These are phyloP conservation scores for Podila clonocystis DNA, from an alignment of 192 early-diverging fungal genomes.

Conservation along the genomic window DNA sequence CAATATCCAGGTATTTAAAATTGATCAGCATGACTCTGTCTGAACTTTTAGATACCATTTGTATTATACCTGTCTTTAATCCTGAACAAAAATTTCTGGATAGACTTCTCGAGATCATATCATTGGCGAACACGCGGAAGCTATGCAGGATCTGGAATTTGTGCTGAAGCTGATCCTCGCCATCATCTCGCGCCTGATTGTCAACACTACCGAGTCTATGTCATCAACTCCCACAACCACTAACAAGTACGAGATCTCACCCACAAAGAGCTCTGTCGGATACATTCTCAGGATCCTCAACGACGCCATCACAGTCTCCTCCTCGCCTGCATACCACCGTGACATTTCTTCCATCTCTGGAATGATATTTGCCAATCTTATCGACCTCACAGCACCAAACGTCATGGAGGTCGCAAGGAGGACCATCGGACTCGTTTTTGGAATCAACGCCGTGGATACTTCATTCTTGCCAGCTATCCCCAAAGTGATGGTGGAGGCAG, in stretches of 20 bases:
- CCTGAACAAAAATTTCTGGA: background rate
- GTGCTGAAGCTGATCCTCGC: conserved; percentile 49
- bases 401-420: conserved; percentile 24
- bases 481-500: conserved; percentile 27
- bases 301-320: conserved; percentile 45
- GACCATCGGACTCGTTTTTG: conserved; percentile 29
- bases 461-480: conserved; percentile 31
- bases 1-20: conserved; percentile 23
- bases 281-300: conserved; percentile 41
- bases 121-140: conserved; percentile 27
- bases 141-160: conserved; percentile 47
- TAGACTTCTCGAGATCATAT: conserved; percentile 29
- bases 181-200: conserved; percentile 43
- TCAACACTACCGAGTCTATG: conserved; percentile 1
- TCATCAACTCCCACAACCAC: background rate
- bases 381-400: conserved; percentile 34
- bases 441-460: conserved; percentile 13
- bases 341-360: conserved; percentile 49
- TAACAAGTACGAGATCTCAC: conserved; percentile 25
- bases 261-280: conserved; percentile 15
- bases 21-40: background rate
- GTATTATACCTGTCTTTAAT: background rate
- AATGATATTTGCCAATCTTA: conserved; percentile 47
- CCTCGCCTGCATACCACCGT: conserved; percentile 42
- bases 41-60: no score